These are phyloP conservation scores for Salix viminalis DNA, from an alignment of 345 rosid species.

Conservation along the genomic window DNA sequence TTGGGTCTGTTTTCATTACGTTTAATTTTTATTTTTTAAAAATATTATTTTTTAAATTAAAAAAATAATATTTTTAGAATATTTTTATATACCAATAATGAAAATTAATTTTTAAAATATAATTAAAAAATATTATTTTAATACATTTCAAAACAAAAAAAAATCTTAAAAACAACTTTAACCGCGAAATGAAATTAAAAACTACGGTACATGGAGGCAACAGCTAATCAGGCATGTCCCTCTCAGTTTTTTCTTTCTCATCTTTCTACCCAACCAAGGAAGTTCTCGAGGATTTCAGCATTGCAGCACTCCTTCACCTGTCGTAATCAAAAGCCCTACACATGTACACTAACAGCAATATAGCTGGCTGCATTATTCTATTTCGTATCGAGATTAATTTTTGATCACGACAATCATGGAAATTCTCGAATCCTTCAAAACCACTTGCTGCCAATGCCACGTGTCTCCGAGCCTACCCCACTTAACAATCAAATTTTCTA, in stretches of 20 bases:
- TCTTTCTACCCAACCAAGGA: neutral
- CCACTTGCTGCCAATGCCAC: neutral
- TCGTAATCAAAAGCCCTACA: neutral
- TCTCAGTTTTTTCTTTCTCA: neutral
- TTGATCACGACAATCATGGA: neutral
- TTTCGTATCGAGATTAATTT: neutral
- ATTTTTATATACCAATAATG: too few relatives aligned
- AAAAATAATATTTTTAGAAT: too few relatives aligned
- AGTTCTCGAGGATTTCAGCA: neutral
- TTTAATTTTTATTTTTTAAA: too few relatives aligned
- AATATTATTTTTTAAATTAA: too few relatives aligned
- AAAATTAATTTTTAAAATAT: too few relatives aligned
- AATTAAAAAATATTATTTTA: too few relatives aligned
- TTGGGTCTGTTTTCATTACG: too few relatives aligned
- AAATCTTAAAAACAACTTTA: too few relatives aligned
- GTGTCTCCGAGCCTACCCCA: neutral
- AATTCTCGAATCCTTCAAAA: neutral
- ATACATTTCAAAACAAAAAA: too few relatives aligned
- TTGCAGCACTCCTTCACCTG: neutral
- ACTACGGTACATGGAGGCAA: neutral
- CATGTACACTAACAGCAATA: too few relatives aligned
- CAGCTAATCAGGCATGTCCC: neutral
- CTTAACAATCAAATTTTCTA: neutral
- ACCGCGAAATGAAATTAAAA: too few relatives aligned
- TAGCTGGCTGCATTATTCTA: neutral